Evolutionary conservation across 495 filamentous ascomycete species (phyloP).

Genomic region (Talaromyces wortmannii): DNA sequence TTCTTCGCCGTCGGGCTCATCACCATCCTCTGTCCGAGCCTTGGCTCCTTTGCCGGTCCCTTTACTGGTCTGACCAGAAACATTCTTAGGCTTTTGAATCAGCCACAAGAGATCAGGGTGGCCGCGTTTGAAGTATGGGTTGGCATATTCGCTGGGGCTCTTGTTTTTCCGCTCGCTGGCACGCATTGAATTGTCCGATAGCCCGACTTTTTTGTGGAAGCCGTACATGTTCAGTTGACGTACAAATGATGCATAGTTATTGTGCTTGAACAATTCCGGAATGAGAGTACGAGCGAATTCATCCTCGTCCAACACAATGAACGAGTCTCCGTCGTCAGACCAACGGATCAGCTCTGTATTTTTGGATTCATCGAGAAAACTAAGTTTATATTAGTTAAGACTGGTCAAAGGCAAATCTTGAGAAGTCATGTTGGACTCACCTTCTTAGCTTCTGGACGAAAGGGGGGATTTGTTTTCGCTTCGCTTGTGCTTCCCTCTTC

Average conservation of each 20-base stretch:
- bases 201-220: slow-evolving; percentile 96
- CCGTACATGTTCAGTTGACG: slow-evolving; percentile 99
- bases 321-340: slow-evolving; percentile 94
- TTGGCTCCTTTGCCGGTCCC: slow-evolving; percentile 36
- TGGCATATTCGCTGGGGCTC: slow-evolving; percentile 95
- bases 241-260: slow-evolving; percentile 98
- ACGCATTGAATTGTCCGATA: slow-evolving; percentile 96
- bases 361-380: slow-evolving; percentile 86
- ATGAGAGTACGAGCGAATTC: slow-evolving; percentile 98
- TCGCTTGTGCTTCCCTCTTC: slow-evolving; percentile 75
- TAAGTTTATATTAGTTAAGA: slow-evolving; percentile 25
- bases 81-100: slow-evolving; percentile 91
- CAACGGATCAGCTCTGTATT: slow-evolving; percentile 95
- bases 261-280: slow-evolving; percentile 97
- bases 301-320: slow-evolving; percentile 95
- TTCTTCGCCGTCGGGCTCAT: slow-evolving; percentile 66
- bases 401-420: neutral
- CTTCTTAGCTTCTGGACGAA: slow-evolving; percentile 99
- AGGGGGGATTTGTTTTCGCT: slow-evolving; percentile 90
- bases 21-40: slow-evolving; percentile 63
- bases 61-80: slow-evolving; percentile 41
- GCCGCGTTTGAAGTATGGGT: slow-evolving; percentile 90
- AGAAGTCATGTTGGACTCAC: slow-evolving; percentile 36
- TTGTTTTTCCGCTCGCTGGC: slow-evolving; percentile 95
- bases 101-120: slow-evolving; percentile 94